Conservation (phyloP, 2,329 filamentous ascomycete genomes). For the Tolypocladium capitatum region DNA sequence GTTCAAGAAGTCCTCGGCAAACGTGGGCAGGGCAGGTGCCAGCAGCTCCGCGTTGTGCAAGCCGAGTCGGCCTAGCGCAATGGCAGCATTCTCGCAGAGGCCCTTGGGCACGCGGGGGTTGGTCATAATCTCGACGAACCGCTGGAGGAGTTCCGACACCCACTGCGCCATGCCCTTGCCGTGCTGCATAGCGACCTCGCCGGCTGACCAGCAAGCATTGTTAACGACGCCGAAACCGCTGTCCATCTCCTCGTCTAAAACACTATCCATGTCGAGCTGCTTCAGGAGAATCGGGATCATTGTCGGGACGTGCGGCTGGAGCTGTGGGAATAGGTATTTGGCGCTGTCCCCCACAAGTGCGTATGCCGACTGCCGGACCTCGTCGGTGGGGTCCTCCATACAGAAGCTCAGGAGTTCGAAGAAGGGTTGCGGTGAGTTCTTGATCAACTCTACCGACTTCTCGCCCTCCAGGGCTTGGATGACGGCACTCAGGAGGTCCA, state of each 20-base stretch:
- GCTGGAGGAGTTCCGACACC: slow-evolving; percentile 61
- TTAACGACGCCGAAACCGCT: slow-evolving; percentile 86
- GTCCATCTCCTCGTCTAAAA: slow-evolving; percentile 69
- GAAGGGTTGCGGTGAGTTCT: slow-evolving; percentile 64
- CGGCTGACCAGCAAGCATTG: slow-evolving; percentile 94
- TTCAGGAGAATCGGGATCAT: slow-evolving; percentile 73
- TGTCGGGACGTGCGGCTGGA: slow-evolving; percentile 59
- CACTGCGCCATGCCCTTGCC: slow-evolving; percentile 64
- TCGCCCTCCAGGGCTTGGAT: slow-evolving; percentile 72
- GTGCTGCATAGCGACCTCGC: slow-evolving; percentile 78
- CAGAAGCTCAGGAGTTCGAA: slow-evolving; percentile 86
- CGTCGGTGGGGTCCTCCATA: slow-evolving; percentile 81
- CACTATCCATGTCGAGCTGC: slow-evolving; percentile 71
- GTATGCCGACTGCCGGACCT: slow-evolving; percentile 92
- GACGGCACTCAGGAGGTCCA: slow-evolving; percentile 85
- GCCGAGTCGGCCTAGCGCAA: slow-evolving; percentile 79
- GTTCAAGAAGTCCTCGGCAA: slow-evolving; percentile 69
- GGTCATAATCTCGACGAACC: slow-evolving; percentile 69
- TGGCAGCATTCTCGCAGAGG: slow-evolving; percentile 85
- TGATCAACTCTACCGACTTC: slow-evolving; percentile 65
- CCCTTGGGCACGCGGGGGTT: slow-evolving; percentile 77
- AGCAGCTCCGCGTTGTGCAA: slow-evolving; percentile 64
- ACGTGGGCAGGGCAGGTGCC: slow-evolving; percentile 64
- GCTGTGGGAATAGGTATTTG: slow-evolving; percentile 75
- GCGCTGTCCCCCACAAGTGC: slow-evolving; percentile 89